Conservation (phyloP, 805 yeast genomes). For the Saccharomycopsis sp. region DNA sequence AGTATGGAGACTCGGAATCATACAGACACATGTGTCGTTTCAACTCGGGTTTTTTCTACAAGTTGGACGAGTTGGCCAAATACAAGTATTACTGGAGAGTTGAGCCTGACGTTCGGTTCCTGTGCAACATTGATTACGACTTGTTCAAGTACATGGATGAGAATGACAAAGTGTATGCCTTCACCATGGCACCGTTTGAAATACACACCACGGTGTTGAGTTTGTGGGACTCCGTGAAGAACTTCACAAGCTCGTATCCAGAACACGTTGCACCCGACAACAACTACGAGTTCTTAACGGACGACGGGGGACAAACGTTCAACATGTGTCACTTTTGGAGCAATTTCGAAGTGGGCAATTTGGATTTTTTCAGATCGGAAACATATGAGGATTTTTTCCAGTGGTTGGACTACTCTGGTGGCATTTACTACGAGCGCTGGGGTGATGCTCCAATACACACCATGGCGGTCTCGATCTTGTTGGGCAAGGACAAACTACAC, state of each 20-base stretch:
- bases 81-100: slow-evolving; percentile 55
- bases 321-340: slow-evolving; percentile 61
- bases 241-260: slow-evolving; percentile 38
- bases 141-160: slow-evolving; percentile 37
- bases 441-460: slow-evolving; percentile 51
- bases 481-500: slow-evolving; percentile 25
- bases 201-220: slow-evolving; percentile 44
- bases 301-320: slow-evolving; percentile 34
- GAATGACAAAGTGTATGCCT: slow-evolving; percentile 41
- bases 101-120: slow-evolving; percentile 48
- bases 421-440: slow-evolving; percentile 54
- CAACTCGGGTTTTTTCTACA: slow-evolving; percentile 55
- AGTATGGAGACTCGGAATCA: slow-evolving; percentile 40
- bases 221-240: slow-evolving; percentile 40
- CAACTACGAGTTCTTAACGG: slow-evolving; percentile 41
- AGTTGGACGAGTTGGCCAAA: slow-evolving; percentile 34
- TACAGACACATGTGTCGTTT: slow-evolving; percentile 67
- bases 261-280: slow-evolving; percentile 39
- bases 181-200: slow-evolving; percentile 42
- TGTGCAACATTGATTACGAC: slow-evolving; percentile 51
- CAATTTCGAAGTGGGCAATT: slow-evolving; percentile 48
- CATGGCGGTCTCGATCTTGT: slow-evolving; percentile 33
- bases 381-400: slow-evolving; percentile 39
- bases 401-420: slow-evolving; percentile 38
- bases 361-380: slow-evolving; percentile 40